Conservation (phyloP, 495 filamentous ascomycete genomes). For the Xylaria cubensis region DNA sequence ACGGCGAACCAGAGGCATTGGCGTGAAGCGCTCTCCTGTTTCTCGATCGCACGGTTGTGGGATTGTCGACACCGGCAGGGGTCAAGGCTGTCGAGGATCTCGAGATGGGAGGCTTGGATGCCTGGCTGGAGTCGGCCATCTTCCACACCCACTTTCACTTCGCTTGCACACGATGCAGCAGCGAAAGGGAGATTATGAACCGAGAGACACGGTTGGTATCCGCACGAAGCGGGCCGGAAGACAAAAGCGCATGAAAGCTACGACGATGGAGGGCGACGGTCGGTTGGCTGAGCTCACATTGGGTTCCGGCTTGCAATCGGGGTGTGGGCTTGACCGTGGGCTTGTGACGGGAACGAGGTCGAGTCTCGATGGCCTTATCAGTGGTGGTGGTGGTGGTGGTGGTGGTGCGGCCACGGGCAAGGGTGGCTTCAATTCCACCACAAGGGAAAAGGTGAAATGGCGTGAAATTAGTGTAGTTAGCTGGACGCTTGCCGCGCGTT, state of each 20-base stretch:
- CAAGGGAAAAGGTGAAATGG: conserved; percentile 4
- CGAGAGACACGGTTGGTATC: conserved; percentile 34
- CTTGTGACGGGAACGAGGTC: conserved; percentile 6
- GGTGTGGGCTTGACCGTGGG: not conserved
- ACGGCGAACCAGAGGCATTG: conserved; percentile 27
- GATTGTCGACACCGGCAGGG: conserved; percentile 35
- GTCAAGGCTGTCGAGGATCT: conserved; percentile 34
- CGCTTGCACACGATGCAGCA: conserved; percentile 13
- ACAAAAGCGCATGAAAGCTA: conserved; percentile 28
- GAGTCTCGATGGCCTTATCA: conserved; percentile 16
- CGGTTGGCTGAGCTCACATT: conserved; percentile 35
- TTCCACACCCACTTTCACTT: conserved; percentile 13
- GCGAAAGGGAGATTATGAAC: conserved; percentile 33
- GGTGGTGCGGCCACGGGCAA: not conserved
- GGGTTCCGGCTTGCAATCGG: conserved; percentile 27
- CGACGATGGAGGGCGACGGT: conserved; percentile 14
- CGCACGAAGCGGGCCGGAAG: conserved; percentile 26
- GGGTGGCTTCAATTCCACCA: not conserved
- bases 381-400: not conserved
- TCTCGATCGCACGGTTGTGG: conserved; percentile 36
- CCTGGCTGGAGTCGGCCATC: conserved; percentile 39
- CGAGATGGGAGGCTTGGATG: conserved; percentile 30
- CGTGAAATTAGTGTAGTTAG: conserved; percentile 8
- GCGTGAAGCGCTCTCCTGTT: conserved; percentile 31
- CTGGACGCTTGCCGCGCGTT: not conserved